A percentile compares a stretch with the other conserved stretches of the same genome.
phyloP scores from a whole-genome alignment of 2,329 filamentous ascomycete species.

The Xylariaceae sp. region DNA sequence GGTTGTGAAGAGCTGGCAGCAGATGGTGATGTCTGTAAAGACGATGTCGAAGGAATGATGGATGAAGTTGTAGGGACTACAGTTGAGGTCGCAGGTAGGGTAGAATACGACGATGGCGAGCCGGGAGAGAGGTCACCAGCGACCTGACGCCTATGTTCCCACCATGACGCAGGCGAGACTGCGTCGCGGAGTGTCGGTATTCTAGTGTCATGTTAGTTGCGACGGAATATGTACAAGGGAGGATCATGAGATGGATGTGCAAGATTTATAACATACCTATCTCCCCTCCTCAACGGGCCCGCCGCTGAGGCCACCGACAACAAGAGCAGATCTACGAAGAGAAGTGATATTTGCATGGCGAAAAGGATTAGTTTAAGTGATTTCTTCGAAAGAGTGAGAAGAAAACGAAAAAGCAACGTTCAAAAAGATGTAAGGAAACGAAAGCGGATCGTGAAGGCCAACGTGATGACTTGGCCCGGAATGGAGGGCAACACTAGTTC shows the following conservation, averaged over 20 bases:
- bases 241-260: neutral
- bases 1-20: neutral
- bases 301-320: constrained; percentile 32
- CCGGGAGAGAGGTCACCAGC: neutral
- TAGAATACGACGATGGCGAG: neutral
- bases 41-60: neutral
- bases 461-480: constrained; percentile 13
- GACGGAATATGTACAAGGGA: neutral
- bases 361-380: constrained; percentile 6
- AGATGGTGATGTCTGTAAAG: neutral
- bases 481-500: constrained; percentile 21
- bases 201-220: constrained; percentile 23
- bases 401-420: constrained; percentile 2
- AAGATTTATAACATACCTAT: constrained; percentile 22
- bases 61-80: constrained; percentile 7
- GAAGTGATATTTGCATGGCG: constrained; percentile 28
- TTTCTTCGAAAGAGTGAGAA: constrained; percentile 8
- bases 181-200: constrained; percentile 19
- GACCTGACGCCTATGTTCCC: constrained; percentile 1
- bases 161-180: constrained; percentile 4
- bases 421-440: constrained; percentile 1
- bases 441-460: constrained; percentile 13
- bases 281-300: constrained; percentile 29
- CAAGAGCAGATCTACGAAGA: constrained; percentile 30
- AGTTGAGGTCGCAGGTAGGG: constrained; percentile 2